Evolutionary conservation across 176 grass and related monocot genomes (phyloP).

Genomic region (Musa troglodytarum): DNA sequence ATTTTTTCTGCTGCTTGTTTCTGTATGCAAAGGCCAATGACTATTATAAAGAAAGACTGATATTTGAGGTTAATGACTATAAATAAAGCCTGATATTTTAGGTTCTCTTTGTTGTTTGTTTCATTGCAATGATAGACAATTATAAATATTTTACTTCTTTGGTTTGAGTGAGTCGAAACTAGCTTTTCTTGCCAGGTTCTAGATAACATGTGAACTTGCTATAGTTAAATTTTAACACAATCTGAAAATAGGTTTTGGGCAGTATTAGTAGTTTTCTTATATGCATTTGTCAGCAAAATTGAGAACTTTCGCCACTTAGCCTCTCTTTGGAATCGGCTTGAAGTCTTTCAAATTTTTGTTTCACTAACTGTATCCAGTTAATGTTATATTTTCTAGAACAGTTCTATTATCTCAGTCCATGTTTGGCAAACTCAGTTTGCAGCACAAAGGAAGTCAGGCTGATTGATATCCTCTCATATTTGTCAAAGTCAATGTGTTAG

Average conservation of each 20-base stretch:
- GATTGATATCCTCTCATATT: background rate
- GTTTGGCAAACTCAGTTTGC: background rate
- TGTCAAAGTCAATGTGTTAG: background rate
- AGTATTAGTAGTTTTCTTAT: too few relatives aligned
- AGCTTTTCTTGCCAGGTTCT: background rate
- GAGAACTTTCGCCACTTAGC: too few relatives aligned
- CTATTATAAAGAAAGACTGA: background rate
- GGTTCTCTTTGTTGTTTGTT: background rate
- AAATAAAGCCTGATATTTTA: background rate
- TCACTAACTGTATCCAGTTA: too few relatives aligned
- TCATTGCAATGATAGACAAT: background rate
- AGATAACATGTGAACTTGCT: too few relatives aligned
- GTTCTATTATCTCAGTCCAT: background rate
- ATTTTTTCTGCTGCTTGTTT: background rate
- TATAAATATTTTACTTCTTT: background rate
- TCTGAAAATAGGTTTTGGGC: too few relatives aligned
- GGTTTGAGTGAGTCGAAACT: background rate
- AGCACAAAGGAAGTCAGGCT: background rate
- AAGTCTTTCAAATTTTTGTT: too few relatives aligned
- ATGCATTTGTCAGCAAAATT: too few relatives aligned
- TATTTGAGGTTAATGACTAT: too few relatives aligned
- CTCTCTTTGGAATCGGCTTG: too few relatives aligned
- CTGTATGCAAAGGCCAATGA: background rate
- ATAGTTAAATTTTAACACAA: too few relatives aligned
- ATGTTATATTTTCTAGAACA: background rate